Evolutionary conservation across 306 rosid genomes (phyloP).

Genomic region (Mimosa pudica): DNA sequence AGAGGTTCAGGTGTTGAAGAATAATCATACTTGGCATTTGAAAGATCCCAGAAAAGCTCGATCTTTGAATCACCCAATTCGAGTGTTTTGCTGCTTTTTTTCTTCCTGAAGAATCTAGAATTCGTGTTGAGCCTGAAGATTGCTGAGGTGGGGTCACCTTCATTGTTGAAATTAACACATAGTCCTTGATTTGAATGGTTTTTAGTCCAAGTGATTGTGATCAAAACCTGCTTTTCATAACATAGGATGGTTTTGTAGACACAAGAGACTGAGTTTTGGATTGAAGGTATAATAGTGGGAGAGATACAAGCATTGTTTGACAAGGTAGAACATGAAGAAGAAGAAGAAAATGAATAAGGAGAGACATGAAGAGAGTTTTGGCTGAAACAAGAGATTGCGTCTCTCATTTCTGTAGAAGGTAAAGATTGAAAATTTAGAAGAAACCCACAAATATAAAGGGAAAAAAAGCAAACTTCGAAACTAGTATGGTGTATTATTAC

Average conservation of each 20-base stretch:
- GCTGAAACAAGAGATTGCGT: constrained; percentile 73
- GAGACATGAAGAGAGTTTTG: constrained; percentile 62
- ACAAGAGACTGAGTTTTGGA: constrained; percentile 64
- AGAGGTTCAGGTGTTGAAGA: constrained; percentile 63
- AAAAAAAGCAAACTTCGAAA: neutral
- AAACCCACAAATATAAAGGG: neutral
- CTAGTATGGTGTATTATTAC: neutral
- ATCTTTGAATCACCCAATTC: constrained; percentile 53
- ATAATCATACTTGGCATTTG: constrained; percentile 60
- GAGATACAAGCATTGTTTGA: constrained; percentile 60
- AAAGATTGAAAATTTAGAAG: constrained; percentile 39
- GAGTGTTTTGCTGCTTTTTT: constrained; percentile 60
- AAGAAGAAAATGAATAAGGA: constrained; percentile 1
- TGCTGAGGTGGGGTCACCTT: constrained; percentile 37
- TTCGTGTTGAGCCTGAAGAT: constrained; percentile 72
- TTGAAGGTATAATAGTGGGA: constrained; percentile 52
- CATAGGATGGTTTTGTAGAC: constrained; percentile 63
- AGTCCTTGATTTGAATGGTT: constrained; percentile 65
- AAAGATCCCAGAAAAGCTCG: constrained; percentile 82
- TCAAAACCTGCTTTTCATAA: constrained; percentile 48
- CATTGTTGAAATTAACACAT: constrained; percentile 42
- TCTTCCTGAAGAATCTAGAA: constrained; percentile 70
- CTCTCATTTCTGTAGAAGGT: constrained; percentile 58
- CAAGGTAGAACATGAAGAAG: constrained; percentile 79
- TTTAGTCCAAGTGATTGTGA: constrained; percentile 68